phyloP scores from a whole-genome alignment of 495 filamentous ascomycete species.

The Talaromyces ruber region DNA sequence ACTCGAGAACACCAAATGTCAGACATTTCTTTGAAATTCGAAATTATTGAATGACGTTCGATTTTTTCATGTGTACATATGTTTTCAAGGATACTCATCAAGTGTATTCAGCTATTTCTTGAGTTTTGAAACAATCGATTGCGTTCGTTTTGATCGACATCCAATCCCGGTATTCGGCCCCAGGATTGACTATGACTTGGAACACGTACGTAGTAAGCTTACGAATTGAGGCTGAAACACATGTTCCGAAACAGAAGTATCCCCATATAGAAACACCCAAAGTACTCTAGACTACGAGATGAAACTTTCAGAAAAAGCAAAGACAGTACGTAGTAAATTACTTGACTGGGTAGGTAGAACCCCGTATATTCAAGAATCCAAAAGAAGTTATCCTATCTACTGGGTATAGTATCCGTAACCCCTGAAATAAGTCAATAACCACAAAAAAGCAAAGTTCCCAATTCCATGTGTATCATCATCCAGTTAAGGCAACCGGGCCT shows the following conservation, averaged over 20 bases:
- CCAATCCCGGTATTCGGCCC: no score
- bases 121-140: no score
- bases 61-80: no score
- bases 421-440: neutral
- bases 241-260: neutral
- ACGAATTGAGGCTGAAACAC: neutral
- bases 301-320: neutral
- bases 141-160: no score
- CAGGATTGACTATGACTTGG: no score
- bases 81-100: no score
- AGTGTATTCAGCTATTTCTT: no score
- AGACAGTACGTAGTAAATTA: neutral
- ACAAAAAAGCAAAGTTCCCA: neutral
- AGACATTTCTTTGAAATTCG: no score
- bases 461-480: constrained; percentile 1
- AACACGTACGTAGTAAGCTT: neutral
- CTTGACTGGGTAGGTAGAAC: no score
- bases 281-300: neutral
- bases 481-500: constrained; percentile 3
- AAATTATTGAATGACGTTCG: no score
- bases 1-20: no score
- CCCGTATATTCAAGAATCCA: neutral
- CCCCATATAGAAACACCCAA: neutral
- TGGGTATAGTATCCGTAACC: neutral
- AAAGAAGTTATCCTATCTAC: neutral